Evolutionary conservation across 2,329 filamentous ascomycete genomes (phyloP).

Genomic region (Stagonosporopsis cucurbitacearum): DNA sequence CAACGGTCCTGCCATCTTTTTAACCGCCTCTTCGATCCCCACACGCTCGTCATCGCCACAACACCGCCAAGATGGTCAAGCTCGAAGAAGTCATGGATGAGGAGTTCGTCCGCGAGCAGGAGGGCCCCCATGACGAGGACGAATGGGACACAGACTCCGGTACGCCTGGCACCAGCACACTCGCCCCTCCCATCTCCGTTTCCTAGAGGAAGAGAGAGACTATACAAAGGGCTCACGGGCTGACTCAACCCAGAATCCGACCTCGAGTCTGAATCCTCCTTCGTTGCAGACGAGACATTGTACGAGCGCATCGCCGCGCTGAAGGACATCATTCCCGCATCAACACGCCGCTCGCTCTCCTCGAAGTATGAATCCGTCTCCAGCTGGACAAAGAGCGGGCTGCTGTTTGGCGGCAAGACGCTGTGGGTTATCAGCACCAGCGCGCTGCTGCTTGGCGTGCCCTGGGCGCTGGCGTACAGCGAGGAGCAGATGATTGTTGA

Average conservation of each 20-base stretch:
- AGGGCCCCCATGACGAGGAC: conserved; percentile 74
- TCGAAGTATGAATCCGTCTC: conserved; percentile 58
- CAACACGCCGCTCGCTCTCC: conserved; percentile 67
- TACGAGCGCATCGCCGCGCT: conserved; percentile 74
- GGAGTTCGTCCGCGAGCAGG: conserved; percentile 79
- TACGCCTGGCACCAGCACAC: conserved; percentile 53
- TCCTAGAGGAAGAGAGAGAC: background rate
- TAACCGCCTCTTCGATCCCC: background rate
- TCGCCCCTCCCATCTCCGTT: background rate
- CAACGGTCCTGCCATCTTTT: background rate
- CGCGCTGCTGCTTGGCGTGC: conserved; percentile 86
- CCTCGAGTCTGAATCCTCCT: conserved; percentile 15
- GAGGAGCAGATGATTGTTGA: conserved; percentile 97
- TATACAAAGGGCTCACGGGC: background rate
- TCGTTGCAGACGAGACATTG: conserved; percentile 47
- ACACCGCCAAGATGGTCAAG: conserved; percentile 77
- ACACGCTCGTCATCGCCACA: background rate
- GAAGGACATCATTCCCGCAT: conserved; percentile 80
- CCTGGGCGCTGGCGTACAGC: conserved; percentile 88
- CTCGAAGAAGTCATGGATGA: conserved; percentile 97
- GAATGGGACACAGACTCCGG: conserved; percentile 93
- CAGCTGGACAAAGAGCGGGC: conserved; percentile 64
- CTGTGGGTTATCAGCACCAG: conserved; percentile 92
- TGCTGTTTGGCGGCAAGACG: conserved; percentile 80
- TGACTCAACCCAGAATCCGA: conserved; percentile 13